phyloP scores from a whole-genome alignment of 2,329 filamentous ascomycete species.

The Exophiala calicioides region DNA sequence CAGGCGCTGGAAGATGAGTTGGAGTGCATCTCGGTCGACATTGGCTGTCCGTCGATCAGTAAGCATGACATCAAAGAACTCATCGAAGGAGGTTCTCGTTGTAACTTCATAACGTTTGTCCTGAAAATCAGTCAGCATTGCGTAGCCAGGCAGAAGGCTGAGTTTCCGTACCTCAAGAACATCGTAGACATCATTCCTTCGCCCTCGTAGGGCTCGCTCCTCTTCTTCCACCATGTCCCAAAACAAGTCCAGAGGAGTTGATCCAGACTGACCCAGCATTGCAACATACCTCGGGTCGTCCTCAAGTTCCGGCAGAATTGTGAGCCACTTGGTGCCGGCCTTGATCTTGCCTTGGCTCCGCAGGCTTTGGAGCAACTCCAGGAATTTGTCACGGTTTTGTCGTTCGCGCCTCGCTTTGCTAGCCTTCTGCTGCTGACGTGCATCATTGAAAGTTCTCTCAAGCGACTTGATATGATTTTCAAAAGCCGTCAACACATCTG shows the following conservation, averaged over 20 bases:
- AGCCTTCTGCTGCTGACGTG: constrained; percentile 82
- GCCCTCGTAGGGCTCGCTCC: constrained; percentile 78
- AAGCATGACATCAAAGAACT: constrained; percentile 80
- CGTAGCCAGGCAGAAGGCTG: constrained; percentile 14
- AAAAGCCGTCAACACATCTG: constrained; percentile 88
- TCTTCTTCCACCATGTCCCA: constrained; percentile 96
- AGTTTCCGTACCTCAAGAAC: constrained; percentile 72
- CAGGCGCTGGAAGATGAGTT: constrained; percentile 81
- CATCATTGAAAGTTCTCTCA: constrained; percentile 88
- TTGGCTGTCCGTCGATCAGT: constrained; percentile 85
- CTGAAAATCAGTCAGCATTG: constrained; percentile 55
- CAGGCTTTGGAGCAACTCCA: constrained; percentile 72
- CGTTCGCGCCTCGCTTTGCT: constrained; percentile 78
- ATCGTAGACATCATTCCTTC: constrained; percentile 80
- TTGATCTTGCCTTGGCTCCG: constrained; percentile 77
- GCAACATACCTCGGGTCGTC: constrained; percentile 79
- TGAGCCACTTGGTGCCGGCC: constrained; percentile 85
- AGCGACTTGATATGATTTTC: constrained; percentile 92
- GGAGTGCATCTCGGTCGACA: constrained; percentile 76
- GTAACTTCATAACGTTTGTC: constrained; percentile 91
- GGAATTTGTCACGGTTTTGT: constrained; percentile 80
- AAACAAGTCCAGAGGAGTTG: constrained; percentile 85
- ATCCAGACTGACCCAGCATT: constrained; percentile 82
- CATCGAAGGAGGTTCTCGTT: constrained; percentile 80
- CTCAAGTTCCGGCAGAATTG: constrained; percentile 72